Base-by-base conservation (phyloP, 495 filamentous ascomycete genomes). In the Darksidea phi region DNA sequence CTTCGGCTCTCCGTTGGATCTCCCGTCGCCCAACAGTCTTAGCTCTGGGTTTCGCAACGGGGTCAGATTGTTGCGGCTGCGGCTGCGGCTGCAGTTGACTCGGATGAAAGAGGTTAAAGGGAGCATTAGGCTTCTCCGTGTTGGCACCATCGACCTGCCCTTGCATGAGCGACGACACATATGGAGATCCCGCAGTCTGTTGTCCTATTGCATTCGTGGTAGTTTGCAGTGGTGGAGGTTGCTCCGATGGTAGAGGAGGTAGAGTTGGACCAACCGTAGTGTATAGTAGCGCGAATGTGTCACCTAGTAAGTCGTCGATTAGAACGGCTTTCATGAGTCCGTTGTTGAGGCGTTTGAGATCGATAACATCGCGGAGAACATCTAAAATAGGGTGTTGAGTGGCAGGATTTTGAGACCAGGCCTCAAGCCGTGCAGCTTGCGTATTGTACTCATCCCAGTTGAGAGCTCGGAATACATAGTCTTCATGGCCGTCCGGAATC, bases 341-440 rank as follows among this genome's bases (percentile, higher is more conserved):
- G 47, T 84, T 84, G 71, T 96, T 96, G 41, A 93, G 80, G 64
- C 89, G 92, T 69, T 95, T 96, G n/a, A 97, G 75, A 68, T 97
- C 93, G 48, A 89, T 78, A 6, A 84, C 85, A 55, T 99, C 95
- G 51, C 90, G 84, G 36, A 99, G 78, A 5, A 91, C 80, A 61
- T 88, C 87, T 1, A 97, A 77, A 1, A 78, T 75, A 7, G 69
- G 74, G 65, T 81, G 74, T 20, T 68, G 68, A 8, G 75, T 77
- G 1, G 72, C 70, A 0, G 73, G 63, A 1, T 77, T 70, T n/a
- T 83, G 72, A 34, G 70, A 64, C 68, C 83, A 79, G 15, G 66
- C 69, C 59, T 87, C 83, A 20, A 87, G 70, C 11, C 78, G 79
- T 4, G 79, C 77, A 6, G 81, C 74, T 28, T 81, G 72, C 0